Base-by-base conservation (phyloP, 2,329 filamentous ascomycete species). In the Cytospora piceae region DNA sequence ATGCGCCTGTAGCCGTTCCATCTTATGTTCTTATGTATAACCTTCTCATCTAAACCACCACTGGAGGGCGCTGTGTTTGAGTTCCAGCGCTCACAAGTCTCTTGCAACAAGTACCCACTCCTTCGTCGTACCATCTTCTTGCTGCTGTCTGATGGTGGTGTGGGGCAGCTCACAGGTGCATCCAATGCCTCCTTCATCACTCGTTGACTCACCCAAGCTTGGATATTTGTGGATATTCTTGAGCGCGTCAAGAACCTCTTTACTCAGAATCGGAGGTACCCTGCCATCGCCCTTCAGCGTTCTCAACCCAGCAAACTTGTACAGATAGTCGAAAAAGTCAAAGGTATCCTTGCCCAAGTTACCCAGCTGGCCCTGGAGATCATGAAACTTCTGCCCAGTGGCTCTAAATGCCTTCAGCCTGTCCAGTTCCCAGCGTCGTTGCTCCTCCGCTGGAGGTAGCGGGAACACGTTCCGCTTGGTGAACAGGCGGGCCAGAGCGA, bases 401-500 rank as follows among this genome's bases (percentile, higher is more conserved):
- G 68, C 69, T 12, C 31, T 70, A 2, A 72, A 74, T 17, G 70
- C 62, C 11, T 74, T 70, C 8, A 72, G 72, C 15, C 83, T 75
- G 1, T 78, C 70, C 4, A 49, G 63, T 67, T 86, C 84, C 84
- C 84, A 86, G n/a, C 65, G 68, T 42, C 73, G 67, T 69, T 83
- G 81, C 61, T 80, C 75, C 2, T 71, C 67, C 0, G 72, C n/a
- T 0, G 76, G 60, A 0, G 83, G 82, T 4, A 85, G 75, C 3
- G 74, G 57, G 0, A 69, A 64, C 0, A 76, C 70, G 34, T 80
- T 78, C 17, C 83, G 74, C 0, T 76, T 75, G 0, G 82, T 74
- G 69, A 80, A 85, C 0, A 84, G 69, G 2, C 84, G 76, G 3
- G 84, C 83, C 0, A 86, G 72, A 1, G 83, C 82, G 51, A 85